These are phyloP conservation scores for Termitomyces sp. DNA, from an alignment of 768 basidiomycete species.

Conservation along the genomic window DNA sequence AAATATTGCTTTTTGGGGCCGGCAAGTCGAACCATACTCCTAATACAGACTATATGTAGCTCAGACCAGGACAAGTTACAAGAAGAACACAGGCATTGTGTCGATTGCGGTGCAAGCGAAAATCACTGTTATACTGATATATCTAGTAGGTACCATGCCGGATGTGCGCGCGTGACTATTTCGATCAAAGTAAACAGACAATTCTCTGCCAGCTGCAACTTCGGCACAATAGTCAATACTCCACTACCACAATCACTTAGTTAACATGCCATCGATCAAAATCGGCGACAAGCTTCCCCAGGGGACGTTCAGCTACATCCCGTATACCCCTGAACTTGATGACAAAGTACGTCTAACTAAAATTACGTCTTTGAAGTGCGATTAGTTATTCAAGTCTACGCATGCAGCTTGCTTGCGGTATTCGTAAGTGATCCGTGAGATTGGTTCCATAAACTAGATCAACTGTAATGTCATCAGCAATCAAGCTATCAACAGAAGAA, in stretches of 20 bases:
- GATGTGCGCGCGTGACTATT: no score
- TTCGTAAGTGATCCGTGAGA: constrained; percentile 39
- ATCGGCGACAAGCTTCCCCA: constrained; percentile 34
- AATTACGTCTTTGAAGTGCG: neutral
- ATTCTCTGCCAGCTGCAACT: neutral
- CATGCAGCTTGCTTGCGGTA: constrained; percentile 53
- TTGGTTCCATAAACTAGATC: neutral
- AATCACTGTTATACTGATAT: no score
- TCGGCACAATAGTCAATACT: no score
- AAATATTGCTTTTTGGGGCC: no score
- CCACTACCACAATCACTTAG: neutral
- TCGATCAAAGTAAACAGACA: no score
- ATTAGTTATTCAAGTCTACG: neutral
- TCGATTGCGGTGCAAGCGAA: no score
- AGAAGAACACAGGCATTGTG: no score
- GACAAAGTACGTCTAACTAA: constrained; percentile 38
- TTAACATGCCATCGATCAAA: constrained; percentile 24
- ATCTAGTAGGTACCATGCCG: no score
- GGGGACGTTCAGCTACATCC: constrained; percentile 44
- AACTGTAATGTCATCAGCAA: constrained; percentile 31
- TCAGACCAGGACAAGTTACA: no score
- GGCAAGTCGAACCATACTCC: no score
- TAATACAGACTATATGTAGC: no score
- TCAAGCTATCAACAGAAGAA: constrained; percentile 47
- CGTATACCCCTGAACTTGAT: constrained; percentile 59